phyloP scores from a whole-genome alignment of 2,329 filamentous ascomycete genomes.

The Thermoascus crustaceus region DNA sequence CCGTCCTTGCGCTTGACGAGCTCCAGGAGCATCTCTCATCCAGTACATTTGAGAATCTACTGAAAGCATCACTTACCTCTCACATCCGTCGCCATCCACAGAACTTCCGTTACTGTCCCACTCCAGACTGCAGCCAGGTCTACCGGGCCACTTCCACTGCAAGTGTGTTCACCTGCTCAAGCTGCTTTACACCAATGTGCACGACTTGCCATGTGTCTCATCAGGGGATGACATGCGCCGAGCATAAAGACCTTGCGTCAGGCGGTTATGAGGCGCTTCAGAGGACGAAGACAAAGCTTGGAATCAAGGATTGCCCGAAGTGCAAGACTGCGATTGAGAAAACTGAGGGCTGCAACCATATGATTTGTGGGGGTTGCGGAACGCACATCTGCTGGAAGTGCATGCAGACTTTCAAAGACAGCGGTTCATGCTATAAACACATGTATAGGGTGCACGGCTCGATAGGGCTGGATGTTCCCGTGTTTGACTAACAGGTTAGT shows the following conservation, averaged over 20 bases:
- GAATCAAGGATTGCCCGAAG: constrained; percentile 18
- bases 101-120: constrained; percentile 35
- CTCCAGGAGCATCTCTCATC: constrained; percentile 22
- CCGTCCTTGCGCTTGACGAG: constrained; percentile 13
- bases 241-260: constrained; percentile 16
- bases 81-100: constrained; percentile 27
- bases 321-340: constrained; percentile 20
- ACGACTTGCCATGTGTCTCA: constrained; percentile 17
- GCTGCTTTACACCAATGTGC: constrained; percentile 22
- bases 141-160: constrained; percentile 26
- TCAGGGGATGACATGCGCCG: constrained; percentile 14
- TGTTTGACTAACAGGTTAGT: too few species aligned
- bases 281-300: constrained; percentile 9
- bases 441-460: too few species aligned
- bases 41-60: constrained; percentile 28
- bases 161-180: constrained; percentile 25
- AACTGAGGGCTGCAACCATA: constrained; percentile 12
- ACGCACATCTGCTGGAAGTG: constrained; percentile 19
- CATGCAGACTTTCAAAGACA: constrained; percentile 10
- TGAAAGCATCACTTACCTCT: constrained; percentile 28
- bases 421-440: constrained; percentile 15
- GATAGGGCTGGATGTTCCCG: too few species aligned
- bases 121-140: constrained; percentile 36
- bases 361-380: constrained; percentile 11
- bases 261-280: constrained; percentile 11